Percentiles rank a stretch among this genome's conserved stretches.
These are phyloP conservation scores for Boletellus ananas DNA, from an alignment of 768 basidiomycete species.

Conservation along the genomic window DNA sequence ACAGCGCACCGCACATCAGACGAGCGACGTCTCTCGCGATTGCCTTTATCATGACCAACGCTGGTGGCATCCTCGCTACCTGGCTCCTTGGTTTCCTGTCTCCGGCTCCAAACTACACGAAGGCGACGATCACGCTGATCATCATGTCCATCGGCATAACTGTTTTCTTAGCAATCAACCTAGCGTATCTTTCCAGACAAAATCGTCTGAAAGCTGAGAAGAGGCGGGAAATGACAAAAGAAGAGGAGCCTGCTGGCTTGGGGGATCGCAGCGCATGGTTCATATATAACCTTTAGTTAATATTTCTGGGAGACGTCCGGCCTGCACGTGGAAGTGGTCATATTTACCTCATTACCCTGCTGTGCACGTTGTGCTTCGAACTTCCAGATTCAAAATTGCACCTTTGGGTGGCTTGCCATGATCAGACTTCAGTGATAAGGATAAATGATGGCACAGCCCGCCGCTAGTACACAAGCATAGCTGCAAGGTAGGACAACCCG, in stretches of 20 bases:
- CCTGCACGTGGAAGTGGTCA: too few relatives aligned
- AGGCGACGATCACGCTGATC: constrained; percentile 39
- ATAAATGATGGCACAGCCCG: too few relatives aligned
- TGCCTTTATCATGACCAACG: constrained; percentile 54
- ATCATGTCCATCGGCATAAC: constrained; percentile 39
- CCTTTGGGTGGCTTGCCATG: too few relatives aligned
- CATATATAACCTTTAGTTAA: constrained; percentile 40
- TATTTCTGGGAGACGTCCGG: too few relatives aligned
- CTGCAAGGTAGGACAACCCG: neutral
- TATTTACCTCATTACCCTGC: too few relatives aligned
- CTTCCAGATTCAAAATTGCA: too few relatives aligned
- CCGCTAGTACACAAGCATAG: too few relatives aligned
- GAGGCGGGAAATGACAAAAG: constrained; percentile 28
- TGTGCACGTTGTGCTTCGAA: too few relatives aligned
- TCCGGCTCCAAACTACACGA: constrained; percentile 45
- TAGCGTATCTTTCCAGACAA: constrained; percentile 38
- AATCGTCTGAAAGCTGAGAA: constrained; percentile 44
- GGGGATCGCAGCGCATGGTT: constrained; percentile 53
- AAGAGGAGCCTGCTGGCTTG: constrained; percentile 32
- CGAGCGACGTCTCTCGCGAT: constrained; percentile 59
- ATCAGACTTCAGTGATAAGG: too few relatives aligned
- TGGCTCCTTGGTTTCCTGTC: constrained; percentile 55
- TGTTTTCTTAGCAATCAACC: constrained; percentile 36
- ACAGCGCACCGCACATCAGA: constrained; percentile 51
- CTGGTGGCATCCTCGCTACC: constrained; percentile 57